phyloP scores from a whole-genome alignment of 1,139 yeast species.

The Sugiyamaella japonica region DNA sequence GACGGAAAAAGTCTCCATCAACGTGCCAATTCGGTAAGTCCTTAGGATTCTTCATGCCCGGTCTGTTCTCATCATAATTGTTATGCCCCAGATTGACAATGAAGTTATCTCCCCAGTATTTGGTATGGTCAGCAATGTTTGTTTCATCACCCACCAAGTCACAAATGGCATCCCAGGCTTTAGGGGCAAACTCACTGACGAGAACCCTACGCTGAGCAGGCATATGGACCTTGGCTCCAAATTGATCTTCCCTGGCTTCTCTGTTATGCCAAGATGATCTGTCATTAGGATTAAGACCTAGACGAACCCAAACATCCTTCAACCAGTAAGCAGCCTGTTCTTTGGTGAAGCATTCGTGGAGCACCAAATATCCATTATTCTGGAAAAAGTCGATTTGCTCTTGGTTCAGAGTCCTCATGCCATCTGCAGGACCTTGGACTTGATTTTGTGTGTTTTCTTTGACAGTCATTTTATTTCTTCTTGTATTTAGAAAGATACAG shows the following conservation, averaged over 20 bases:
- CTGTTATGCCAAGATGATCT: slow-evolving; percentile 15
- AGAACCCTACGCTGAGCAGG: slow-evolving; percentile 16
- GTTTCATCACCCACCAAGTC: slow-evolving; percentile 19
- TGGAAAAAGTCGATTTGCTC: slow-evolving; percentile 16
- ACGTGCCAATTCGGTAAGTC: slow-evolving; percentile 20
- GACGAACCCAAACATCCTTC: slow-evolving; percentile 19
- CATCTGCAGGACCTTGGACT: neutral
- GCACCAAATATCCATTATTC: slow-evolving; percentile 16
- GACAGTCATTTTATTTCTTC: slow-evolving; percentile 5
- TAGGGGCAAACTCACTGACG: slow-evolving; percentile 20
- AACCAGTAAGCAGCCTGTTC: slow-evolving; percentile 19
- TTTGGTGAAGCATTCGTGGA: slow-evolving; percentile 17
- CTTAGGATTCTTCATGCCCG: slow-evolving; percentile 14
- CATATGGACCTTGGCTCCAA: slow-evolving; percentile 18
- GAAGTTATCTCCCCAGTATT: slow-evolving; percentile 19
- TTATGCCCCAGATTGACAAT: slow-evolving; percentile 21
- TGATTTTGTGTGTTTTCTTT: neutral
- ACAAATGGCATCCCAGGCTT: slow-evolving; percentile 19
- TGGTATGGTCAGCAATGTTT: slow-evolving; percentile 14
- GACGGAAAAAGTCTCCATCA: slow-evolving; percentile 21
- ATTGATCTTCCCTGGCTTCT: slow-evolving; percentile 14
- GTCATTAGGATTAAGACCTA: slow-evolving; percentile 20
- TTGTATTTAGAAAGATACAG: neutral
- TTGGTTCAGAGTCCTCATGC: slow-evolving; percentile 7
- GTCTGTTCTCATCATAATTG: neutral